Evolutionary conservation across 2,329 filamentous ascomycete species (phyloP), one percentile per base, ranked within the genome.

Genomic region (Ceratocystis cubensis): DNA sequence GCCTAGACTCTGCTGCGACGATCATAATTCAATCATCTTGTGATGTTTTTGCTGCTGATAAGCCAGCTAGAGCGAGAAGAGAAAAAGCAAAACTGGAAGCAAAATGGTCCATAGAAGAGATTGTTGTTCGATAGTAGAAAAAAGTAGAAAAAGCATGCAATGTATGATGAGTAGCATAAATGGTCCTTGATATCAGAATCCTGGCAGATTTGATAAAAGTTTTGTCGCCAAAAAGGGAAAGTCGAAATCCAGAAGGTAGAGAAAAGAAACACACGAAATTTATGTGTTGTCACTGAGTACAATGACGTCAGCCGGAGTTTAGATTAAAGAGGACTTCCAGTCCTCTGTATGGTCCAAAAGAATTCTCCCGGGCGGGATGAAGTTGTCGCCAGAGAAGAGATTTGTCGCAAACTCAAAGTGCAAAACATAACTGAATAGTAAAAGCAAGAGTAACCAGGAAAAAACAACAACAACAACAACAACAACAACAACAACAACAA

Each of bases 341-440:
- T 59, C 53, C 53, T 59, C 53, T 33, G 22, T 37, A 59, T n/a
- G 53, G 53, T 59, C 53, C 53, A 59, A 33, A 59, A 33, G 17
- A 33, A 30, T 7, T n/a, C 6, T 59, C 53, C 53, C 53, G 53
- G 53, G 53, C n/a, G 61, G 61, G 33, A 63, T 45, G 41, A 25
- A 10, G n/a, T 63, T 45, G 61, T 63, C 61, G 61, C 61, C 61
- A 63, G 41, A 33, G 6, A 37, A 37, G 8, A 37, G 33, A 37
- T 37, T 10, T 10, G 33, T 13, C 33, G 7, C 33, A 71, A 72
- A 73, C 74, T 69, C 72, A 73, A 72, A 73, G 69, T 70, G 73
- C 68, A 70, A 63, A 65, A 70, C 73, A 71, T 64, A 66, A 44
- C 71, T 70, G 70, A 72, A 70, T 74, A 71, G 73, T 74, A 67